Evolutionary conservation across 768 basidiomycete species (phyloP).

Genomic region (Atractiella rhizophila): DNA sequence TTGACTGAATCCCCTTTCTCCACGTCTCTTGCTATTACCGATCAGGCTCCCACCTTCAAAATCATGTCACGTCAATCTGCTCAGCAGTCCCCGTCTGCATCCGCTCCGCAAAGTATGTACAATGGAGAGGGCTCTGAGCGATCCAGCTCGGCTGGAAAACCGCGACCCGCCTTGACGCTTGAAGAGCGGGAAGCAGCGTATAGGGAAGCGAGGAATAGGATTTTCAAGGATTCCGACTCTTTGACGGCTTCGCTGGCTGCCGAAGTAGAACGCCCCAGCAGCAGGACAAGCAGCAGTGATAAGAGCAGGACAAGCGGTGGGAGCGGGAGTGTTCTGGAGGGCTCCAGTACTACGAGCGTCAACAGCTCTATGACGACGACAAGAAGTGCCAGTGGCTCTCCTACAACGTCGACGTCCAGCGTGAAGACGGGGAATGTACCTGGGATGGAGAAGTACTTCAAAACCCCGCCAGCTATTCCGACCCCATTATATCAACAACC

Average conservation of each 20-base stretch:
- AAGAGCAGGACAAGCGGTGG: not conserved
- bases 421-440: no score
- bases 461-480: no score
- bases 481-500: no score
- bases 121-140: not conserved
- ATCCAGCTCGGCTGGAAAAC: not conserved
- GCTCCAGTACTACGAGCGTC: no score
- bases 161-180: slow-evolving; percentile 5
- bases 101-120: slow-evolving; percentile 4
- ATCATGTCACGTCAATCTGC: slow-evolving; percentile 11
- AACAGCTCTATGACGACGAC: no score
- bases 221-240: slow-evolving; percentile 9
- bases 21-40: not conserved
- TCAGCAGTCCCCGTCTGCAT: slow-evolving; percentile 3
- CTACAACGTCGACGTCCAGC: no score
- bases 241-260: no score
- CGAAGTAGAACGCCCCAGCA: no score
- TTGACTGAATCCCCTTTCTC: no score
- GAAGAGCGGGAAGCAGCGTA: slow-evolving; percentile 14
- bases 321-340: no score
- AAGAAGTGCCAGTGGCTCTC: no score
- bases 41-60: slow-evolving; percentile 4
- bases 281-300: not conserved
- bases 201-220: slow-evolving; percentile 13
- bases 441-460: no score